Percentiles rank a stretch among this genome's conserved stretches.
These are phyloP conservation scores for Capronia americana DNA, from an alignment of 2,329 filamentous ascomycete species.

Conservation along the genomic window DNA sequence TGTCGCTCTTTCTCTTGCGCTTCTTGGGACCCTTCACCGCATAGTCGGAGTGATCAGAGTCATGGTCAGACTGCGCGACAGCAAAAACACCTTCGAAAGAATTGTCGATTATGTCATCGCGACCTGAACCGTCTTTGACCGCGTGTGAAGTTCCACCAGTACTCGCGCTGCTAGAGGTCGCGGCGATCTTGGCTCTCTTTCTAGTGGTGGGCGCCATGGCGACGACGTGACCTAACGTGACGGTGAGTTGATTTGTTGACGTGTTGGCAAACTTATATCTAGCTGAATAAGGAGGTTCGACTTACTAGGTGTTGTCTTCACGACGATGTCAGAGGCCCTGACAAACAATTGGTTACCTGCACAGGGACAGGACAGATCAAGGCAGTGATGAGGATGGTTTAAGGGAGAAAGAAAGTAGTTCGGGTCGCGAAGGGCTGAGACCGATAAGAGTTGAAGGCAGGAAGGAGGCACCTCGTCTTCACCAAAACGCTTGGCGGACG, in stretches of 20 bases:
- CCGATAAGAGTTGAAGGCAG: not conserved
- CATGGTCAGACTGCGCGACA: slow-evolving; percentile 8
- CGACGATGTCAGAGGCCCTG: not conserved
- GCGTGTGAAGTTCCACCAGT: slow-evolving; percentile 7
- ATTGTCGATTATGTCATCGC: not conserved
- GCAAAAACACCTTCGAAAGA: not conserved
- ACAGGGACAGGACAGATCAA: not conserved
- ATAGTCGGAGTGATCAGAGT: slow-evolving; percentile 27
- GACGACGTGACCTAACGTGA: not conserved
- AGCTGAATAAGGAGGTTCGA: not conserved
- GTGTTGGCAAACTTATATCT: not conserved
- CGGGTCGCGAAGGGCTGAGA: not conserved
- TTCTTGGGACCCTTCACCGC: slow-evolving; percentile 2
- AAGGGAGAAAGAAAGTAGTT: not conserved
- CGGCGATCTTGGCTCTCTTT: slow-evolving; percentile 14
- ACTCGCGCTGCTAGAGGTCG: not conserved
- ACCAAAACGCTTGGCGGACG: not conserved
- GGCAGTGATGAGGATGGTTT: not conserved
- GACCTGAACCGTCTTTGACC: not conserved
- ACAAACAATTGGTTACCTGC: not conserved
- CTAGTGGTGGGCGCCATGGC: slow-evolving; percentile 22
- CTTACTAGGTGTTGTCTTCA: not conserved
- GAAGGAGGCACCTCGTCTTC: slow-evolving; percentile 1
- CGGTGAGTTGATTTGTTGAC: slow-evolving; percentile 4
- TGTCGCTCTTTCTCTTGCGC: slow-evolving; percentile 18